phyloP scores from a whole-genome alignment of 306 rosid species.

The Citrullus amarus region DNA sequence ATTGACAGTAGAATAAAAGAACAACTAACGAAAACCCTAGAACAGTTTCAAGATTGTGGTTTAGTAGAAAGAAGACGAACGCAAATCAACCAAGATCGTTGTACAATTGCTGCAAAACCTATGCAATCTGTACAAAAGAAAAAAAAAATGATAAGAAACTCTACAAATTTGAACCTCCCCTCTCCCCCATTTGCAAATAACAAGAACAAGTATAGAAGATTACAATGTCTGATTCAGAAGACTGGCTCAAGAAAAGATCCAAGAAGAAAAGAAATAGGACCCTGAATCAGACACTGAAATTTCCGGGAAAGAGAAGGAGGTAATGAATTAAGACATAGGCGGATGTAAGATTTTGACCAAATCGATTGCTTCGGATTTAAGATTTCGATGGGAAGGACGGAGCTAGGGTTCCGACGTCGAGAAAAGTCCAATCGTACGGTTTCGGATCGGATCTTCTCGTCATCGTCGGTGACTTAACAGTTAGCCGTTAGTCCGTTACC shows the following conservation, averaged over 20 bases:
- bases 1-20: background rate
- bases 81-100: background rate
- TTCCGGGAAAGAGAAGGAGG: background rate
- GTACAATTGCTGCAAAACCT: background rate
- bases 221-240: constrained; percentile 1
- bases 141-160: background rate
- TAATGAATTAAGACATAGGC: background rate
- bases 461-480: background rate
- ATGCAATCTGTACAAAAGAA: background rate
- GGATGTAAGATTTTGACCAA: background rate
- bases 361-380: constrained; percentile 4
- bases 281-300: constrained; percentile 8
- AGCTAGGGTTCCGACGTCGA: background rate
- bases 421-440: background rate
- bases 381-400: background rate
- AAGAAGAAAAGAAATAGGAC: background rate
- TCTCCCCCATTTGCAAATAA: background rate
- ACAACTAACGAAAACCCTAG: background rate
- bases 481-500: background rate
- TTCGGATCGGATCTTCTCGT: background rate
- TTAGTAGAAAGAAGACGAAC: background rate
- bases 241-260: background rate
- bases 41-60: background rate
- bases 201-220: background rate
- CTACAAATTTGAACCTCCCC: background rate